These are phyloP conservation scores for Colletotrichum orbiculare DNA, from an alignment of 2,329 filamentous ascomycete genomes.

Conservation along the genomic window DNA sequence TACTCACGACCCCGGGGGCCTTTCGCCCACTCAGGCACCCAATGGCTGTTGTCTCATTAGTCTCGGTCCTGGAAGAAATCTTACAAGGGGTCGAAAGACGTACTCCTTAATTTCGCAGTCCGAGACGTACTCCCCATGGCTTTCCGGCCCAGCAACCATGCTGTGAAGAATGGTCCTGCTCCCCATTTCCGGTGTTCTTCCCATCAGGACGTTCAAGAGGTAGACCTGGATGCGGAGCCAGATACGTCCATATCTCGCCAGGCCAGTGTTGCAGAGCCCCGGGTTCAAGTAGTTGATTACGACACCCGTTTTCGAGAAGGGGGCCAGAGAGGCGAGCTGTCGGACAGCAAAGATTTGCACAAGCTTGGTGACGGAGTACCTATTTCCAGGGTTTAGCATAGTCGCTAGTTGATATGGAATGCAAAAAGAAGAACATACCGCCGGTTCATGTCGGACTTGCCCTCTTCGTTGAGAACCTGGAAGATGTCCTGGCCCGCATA, in stretches of 20 bases:
- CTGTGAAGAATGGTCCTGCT: constrained; percentile 43
- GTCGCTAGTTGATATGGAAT: too few species aligned
- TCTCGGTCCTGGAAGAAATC: background rate
- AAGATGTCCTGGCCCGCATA: constrained; percentile 1
- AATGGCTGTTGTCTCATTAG: background rate
- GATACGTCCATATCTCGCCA: constrained; percentile 20
- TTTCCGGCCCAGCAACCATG: constrained; percentile 43
- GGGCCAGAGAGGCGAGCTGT: constrained; percentile 41
- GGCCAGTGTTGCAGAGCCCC: constrained; percentile 44
- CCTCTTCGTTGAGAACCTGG: background rate
- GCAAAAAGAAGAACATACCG: background rate
- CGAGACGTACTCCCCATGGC: constrained; percentile 42
- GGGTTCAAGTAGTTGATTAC: constrained; percentile 47
- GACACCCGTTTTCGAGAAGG: constrained; percentile 42
- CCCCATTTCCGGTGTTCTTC: constrained; percentile 42
- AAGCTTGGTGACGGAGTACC: constrained; percentile 44
- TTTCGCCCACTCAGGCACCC: constrained; percentile 9
- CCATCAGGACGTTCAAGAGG: constrained; percentile 29
- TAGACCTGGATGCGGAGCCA: constrained; percentile 41
- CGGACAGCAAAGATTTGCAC: constrained; percentile 40
- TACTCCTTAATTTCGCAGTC: constrained; percentile 40
- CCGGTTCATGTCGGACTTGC: background rate
- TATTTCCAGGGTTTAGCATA: background rate
- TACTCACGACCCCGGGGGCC: background rate
- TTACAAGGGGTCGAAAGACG: constrained; percentile 10